These are phyloP conservation scores for Zygosaccharomyces bailii DNA, from an alignment of 805 yeast genomes.

Conservation along the genomic window DNA sequence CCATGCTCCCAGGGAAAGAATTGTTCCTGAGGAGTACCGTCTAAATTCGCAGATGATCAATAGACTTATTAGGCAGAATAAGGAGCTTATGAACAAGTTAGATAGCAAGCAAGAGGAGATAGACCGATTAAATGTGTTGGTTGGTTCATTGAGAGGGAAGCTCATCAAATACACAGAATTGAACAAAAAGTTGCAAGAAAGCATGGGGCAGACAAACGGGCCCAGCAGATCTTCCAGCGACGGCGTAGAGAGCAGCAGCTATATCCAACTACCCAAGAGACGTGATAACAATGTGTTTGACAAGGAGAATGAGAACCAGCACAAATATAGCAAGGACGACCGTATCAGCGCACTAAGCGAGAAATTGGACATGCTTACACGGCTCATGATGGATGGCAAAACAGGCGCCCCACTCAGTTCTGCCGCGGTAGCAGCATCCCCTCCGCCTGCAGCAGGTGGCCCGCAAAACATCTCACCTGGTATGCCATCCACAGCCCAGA, in stretches of 20 bases:
- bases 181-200: constrained; percentile 21
- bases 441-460: constrained; percentile 4
- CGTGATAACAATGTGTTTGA: constrained; percentile 14
- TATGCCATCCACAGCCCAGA: not conserved
- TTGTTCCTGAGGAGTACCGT: constrained; percentile 37
- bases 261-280: constrained; percentile 27
- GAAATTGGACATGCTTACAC: constrained; percentile 21
- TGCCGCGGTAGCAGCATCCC: not conserved
- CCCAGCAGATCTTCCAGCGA: constrained; percentile 8
- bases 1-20: constrained; percentile 17
- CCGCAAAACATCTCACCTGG: constrained; percentile 6
- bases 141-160: constrained; percentile 36
- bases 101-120: constrained; percentile 32
- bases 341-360: constrained; percentile 20
- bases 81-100: constrained; percentile 34
- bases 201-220: not conserved
- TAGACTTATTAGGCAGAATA: constrained; percentile 38
- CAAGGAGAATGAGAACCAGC: constrained; percentile 9
- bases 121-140: constrained; percentile 33
- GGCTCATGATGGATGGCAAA: constrained; percentile 13
- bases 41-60: constrained; percentile 39
- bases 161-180: constrained; percentile 37
- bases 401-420: constrained; percentile 4
- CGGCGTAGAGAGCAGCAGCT: constrained; percentile 22
- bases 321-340: constrained; percentile 20